phyloP scores from a whole-genome alignment of 2,329 filamentous ascomycete genomes.

The Apiospora arundinis region DNA sequence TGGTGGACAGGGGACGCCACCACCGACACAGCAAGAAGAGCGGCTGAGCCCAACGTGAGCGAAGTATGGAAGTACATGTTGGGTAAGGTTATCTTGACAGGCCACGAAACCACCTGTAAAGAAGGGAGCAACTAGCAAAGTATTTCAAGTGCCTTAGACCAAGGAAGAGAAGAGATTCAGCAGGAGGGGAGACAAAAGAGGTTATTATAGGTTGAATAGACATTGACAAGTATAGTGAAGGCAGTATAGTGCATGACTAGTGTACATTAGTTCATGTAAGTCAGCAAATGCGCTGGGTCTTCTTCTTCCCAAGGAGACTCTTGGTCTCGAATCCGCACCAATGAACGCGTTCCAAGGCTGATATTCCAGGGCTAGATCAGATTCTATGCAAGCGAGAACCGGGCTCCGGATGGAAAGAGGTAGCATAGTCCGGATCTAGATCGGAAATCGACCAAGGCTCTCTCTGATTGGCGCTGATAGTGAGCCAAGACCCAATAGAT shows the following conservation, averaged over 20 bases:
- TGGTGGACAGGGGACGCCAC: background rate
- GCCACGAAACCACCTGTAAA: background rate
- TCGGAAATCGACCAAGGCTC: background rate
- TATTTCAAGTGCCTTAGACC: no score
- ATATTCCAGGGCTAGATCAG: background rate
- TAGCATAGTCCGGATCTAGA: background rate
- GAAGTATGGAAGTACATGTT: background rate
- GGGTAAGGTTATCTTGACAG: background rate
- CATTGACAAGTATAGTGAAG: background rate
- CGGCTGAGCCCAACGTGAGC: background rate
- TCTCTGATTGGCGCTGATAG: background rate
- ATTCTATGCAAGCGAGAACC: background rate
- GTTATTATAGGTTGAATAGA: background rate
- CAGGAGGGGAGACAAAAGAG: background rate
- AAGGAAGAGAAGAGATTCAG: no score
- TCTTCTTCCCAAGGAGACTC: no score
- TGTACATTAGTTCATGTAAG: background rate
- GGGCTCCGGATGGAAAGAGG: background rate
- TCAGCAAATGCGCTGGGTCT: background rate
- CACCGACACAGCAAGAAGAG: background rate
- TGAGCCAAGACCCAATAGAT: background rate
- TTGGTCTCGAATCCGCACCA: no score
- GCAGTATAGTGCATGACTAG: conserved; percentile 6
- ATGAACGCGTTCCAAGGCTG: background rate
- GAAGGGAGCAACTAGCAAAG: no score